Conservation (phyloP, 805 yeast genomes). For the Barnettozyma californica region DNA sequence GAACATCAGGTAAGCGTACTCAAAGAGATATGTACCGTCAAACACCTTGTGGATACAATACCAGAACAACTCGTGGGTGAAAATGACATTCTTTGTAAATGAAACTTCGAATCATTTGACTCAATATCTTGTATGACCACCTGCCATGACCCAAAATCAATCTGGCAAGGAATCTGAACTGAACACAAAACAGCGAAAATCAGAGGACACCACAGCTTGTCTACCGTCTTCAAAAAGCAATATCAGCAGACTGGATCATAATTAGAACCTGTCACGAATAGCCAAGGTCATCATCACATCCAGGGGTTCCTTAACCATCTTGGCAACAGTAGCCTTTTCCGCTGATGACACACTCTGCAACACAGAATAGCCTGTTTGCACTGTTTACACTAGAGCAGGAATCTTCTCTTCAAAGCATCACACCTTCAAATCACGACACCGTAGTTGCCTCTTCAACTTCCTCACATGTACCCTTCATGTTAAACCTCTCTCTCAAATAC, state of each 20-base stretch:
- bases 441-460: slow-evolving; percentile 53
- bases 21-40: slow-evolving; percentile 76
- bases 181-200: slow-evolving; percentile 83
- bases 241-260: slow-evolving; percentile 84
- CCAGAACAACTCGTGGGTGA: slow-evolving; percentile 73
- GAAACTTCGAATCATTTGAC: slow-evolving; percentile 81
- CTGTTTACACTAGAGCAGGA: slow-evolving; percentile 67
- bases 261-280: slow-evolving; percentile 84
- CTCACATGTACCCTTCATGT: slow-evolving; percentile 51
- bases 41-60: slow-evolving; percentile 68
- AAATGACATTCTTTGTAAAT: slow-evolving; percentile 76
- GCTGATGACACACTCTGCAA: slow-evolving; percentile 87
- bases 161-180: slow-evolving; percentile 65
- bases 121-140: slow-evolving; percentile 78
- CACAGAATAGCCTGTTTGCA: slow-evolving; percentile 80
- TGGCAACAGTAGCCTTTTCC: slow-evolving; percentile 81
- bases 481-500: slow-evolving; percentile 41
- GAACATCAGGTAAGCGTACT: slow-evolving; percentile 75
- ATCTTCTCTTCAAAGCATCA: slow-evolving; percentile 63
- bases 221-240: slow-evolving; percentile 86
- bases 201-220: slow-evolving; percentile 85
- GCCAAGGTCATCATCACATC: slow-evolving; percentile 84
- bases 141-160: slow-evolving; percentile 74
- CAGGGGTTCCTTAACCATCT: slow-evolving; percentile 64
- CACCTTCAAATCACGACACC: slow-evolving; percentile 81